phyloP scores from a whole-genome alignment of 2,329 filamentous ascomycete genomes.

The Talaromyces sp. region DNA sequence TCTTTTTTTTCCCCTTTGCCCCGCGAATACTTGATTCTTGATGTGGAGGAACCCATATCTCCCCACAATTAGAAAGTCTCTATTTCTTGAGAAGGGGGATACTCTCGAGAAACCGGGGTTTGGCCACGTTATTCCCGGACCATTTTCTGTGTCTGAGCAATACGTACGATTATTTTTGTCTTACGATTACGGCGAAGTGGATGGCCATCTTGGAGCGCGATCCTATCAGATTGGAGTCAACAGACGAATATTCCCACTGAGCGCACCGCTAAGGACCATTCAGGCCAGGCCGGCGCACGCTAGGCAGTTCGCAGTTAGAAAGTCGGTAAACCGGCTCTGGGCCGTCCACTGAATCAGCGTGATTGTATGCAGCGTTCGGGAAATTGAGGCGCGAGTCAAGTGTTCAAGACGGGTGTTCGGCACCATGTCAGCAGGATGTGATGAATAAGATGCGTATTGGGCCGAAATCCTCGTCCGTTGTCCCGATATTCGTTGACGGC shows the following conservation, averaged over 20 bases:
- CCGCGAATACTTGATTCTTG: not conserved
- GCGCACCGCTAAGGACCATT: not conserved
- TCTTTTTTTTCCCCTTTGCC: not conserved
- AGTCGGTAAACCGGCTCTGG: not conserved
- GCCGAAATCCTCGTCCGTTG: not conserved
- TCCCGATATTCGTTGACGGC: not conserved
- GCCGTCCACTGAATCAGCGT: not conserved
- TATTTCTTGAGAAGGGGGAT: not conserved
- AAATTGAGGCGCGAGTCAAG: not conserved
- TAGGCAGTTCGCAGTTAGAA: not conserved
- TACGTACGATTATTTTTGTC: not conserved
- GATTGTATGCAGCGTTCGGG: not conserved
- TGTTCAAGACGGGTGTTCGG: constrained; percentile 4
- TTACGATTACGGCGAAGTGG: too few relatives aligned
- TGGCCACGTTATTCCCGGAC: not conserved
- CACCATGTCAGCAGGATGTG: not conserved
- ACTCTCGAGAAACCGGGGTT: not conserved
- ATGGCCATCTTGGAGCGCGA: too few relatives aligned
- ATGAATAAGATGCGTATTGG: not conserved
- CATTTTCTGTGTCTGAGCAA: not conserved
- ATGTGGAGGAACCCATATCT: not conserved
- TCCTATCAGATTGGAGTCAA: not conserved
- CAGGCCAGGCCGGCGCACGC: not conserved
- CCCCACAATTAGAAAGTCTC: not conserved
- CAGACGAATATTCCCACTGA: not conserved